Percentiles rank a stretch among this genome's conserved stretches.
These are phyloP conservation scores for Rosa chinensis DNA, from an alignment of 306 rosid species.

Conservation along the genomic window DNA sequence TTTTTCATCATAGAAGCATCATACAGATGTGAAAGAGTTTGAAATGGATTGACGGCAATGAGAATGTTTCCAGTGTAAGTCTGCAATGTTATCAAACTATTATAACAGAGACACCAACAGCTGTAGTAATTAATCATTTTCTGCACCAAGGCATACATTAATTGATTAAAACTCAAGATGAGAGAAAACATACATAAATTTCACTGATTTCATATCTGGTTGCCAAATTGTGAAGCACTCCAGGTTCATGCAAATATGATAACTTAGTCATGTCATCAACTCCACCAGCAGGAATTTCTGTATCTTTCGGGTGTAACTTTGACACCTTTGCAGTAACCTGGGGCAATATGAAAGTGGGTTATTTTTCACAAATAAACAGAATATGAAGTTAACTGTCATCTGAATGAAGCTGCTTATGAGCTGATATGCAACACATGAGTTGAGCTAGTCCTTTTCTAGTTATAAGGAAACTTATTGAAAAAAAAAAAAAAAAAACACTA, in stretches of 20 bases:
- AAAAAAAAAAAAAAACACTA: neutral
- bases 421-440: neutral
- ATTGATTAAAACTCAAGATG: conserved; percentile 30
- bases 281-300: conserved; percentile 58
- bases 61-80: conserved; percentile 94
- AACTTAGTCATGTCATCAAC: conserved; percentile 93
- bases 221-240: conserved; percentile 75
- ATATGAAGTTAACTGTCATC: neutral
- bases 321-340: conserved; percentile 72
- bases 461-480: neutral
- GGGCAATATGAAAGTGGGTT: conserved; percentile 14
- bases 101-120: conserved; percentile 35
- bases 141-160: conserved; percentile 28
- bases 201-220: conserved; percentile 64
- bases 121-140: conserved; percentile 32
- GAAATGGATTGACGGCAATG: conserved; percentile 93
- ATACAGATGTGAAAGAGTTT: conserved; percentile 61
- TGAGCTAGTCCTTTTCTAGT: neutral
- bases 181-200: conserved; percentile 70
- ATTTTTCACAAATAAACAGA: neutral
- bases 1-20: conserved; percentile 60
- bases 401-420: neutral
- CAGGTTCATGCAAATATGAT: conserved; percentile 91
- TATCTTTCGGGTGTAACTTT: conserved; percentile 70
- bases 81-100: conserved; percentile 59